Base-by-base conservation (phyloP, 129 eudicot species). In the Lonicera japonica region DNA sequence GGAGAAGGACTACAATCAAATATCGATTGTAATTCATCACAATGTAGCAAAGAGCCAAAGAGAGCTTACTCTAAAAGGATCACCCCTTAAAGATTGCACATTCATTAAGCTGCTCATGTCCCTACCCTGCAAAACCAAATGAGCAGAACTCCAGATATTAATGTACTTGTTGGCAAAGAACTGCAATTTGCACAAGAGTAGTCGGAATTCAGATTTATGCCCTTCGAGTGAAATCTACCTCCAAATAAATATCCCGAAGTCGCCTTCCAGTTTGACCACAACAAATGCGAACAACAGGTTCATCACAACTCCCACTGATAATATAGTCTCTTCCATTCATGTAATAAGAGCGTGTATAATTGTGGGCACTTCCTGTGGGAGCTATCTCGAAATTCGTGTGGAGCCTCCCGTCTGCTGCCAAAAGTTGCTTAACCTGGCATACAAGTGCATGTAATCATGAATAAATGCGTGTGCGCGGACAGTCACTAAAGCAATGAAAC, bases 291-390 rank as follows among this genome's bases (percentile, higher is more conserved):
- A 89, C 82, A 29, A 72, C 68, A 19, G 94, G 77, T 70, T 89
- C 95, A 57, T 89, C 95, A 43, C 80, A 75, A 63, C 97, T 89
- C 54, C 97, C 97, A 63, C 90, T 82, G 24, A 89, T 83, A 24
- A 89, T 71, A 57, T 89, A 89, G 71, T 89, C 97, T 74, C 95
- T 68, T 25, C 95, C 97, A n/a, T 86, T 89, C 95, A 89, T 89
- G 60, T 89, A 89, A 70, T 89, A 89, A 0, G 97, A 85, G 8
- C 97, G 88, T 1, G 95, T 89, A 58, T 85, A 89, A 55, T 89
- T 89, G 52, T 90, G 81, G 76, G 58, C 55, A 71, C 78, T 86
- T 72, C 95, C 95, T 8, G 83, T 83, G 2, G 95, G 64, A 61
- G 83, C 84, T 68, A 90, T 90, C n/a, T 81, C 88, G 54, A 86